Percentiles rank a stretch among this genome's conserved stretches.
phyloP scores from a whole-genome alignment of 257 asterid genomes.

The Solanum etuberosum region DNA sequence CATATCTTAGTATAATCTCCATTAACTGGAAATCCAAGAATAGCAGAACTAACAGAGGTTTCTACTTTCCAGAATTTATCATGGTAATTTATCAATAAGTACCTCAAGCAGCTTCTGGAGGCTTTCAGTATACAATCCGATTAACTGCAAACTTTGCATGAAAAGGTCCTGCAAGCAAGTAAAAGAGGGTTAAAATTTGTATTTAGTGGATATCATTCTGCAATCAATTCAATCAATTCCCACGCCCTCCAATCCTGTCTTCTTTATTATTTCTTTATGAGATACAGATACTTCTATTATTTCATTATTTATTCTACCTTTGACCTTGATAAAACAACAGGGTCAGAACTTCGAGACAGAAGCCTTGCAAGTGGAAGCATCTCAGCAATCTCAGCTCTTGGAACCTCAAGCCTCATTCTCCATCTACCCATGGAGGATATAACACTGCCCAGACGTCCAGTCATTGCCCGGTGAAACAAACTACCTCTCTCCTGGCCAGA shows the following conservation, averaged over 20 bases:
- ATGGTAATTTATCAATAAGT: neutral
- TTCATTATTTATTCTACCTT: slow-evolving; percentile 40
- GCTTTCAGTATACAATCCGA: slow-evolving; percentile 79
- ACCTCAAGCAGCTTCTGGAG: slow-evolving; percentile 95
- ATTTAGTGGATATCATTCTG: neutral
- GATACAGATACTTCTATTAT: neutral
- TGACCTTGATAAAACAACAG: slow-evolving; percentile 94
- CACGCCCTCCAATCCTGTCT: neutral
- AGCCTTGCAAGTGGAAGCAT: slow-evolving; percentile 99
- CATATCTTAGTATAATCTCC: neutral
- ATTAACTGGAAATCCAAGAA: neutral
- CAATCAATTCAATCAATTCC: slow-evolving; percentile 7
- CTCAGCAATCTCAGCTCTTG: slow-evolving; percentile 95
- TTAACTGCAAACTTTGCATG: slow-evolving; percentile 83
- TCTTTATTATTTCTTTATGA: neutral
- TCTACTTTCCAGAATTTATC: neutral
- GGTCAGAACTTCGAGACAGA: slow-evolving; percentile 95
- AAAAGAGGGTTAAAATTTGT: neutral
- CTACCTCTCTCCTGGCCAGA: slow-evolving; percentile 80
- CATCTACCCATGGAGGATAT: slow-evolving; percentile 99
- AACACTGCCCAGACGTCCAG: slow-evolving; percentile 90
- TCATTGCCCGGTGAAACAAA: slow-evolving; percentile 84
- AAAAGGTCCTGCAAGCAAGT: slow-evolving; percentile 59
- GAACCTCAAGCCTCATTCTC: slow-evolving; percentile 99
- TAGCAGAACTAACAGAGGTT: neutral